Evolutionary conservation across 2,329 filamentous ascomycete genomes (phyloP), one percentile per base, ranked within the genome.

Genomic region (Plenodomus lindquistii): DNA sequence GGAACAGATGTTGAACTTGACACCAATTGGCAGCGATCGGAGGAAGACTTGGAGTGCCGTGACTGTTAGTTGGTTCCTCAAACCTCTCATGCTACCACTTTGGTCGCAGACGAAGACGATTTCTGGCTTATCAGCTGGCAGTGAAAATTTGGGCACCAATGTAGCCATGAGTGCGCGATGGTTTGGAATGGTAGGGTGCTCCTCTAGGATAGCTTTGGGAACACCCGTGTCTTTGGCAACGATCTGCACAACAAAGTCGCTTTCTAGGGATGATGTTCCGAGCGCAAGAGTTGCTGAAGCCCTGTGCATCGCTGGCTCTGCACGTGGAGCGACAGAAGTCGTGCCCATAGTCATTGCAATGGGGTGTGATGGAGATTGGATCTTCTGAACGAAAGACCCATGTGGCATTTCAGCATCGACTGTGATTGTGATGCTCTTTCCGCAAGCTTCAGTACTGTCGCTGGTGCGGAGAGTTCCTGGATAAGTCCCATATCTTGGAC

Each of bases 41-140:
- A 88, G 72, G 57, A 88, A 88, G 18, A 88, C 73, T 4, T 80
- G 77, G 18, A 88, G 73, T 0, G 85, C 84, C 1, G 77, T 70
- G 19, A 77, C 72, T 2, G 86, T 75, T 24, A 83, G 78, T 0
- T 57, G 53, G 1, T 87, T 86, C 34, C 79, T 81, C 4, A 55
- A 54, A 0, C 68, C 62, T 0, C 36, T 20, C 85, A 88, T 88
- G 49, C 85, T 88, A 0, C 85, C 86, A 46, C 85, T 88, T 42
- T 86, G 80, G 65, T 91, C 88, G 46, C 85, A 86, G 4, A 91
- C 73, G 56, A 91, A 90, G 16, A 91, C 81, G 18, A 91, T 79
- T 63, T 91, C 87, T 0, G 80, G 80, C 16, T 69, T 72, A 8
- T 78, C 75, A 0, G 78, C 64, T 0, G 83, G 81, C 0, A 89